phyloP scores from a whole-genome alignment of 495 filamentous ascomycete genomes.

The Copromyces sp. region DNA sequence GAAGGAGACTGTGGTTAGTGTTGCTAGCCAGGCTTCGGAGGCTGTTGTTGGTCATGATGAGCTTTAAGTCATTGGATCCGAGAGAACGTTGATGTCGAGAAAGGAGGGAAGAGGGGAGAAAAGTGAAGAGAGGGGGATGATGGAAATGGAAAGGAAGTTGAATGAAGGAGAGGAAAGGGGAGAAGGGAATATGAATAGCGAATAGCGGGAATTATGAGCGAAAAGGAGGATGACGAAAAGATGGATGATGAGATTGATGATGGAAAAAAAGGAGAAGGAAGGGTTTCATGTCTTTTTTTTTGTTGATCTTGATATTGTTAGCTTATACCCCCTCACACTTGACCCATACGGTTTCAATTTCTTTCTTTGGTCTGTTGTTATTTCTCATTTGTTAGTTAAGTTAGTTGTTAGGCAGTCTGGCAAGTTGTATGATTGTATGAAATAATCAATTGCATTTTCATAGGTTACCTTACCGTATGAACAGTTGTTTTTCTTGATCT shows the following conservation, averaged over 20 bases:
- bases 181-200: background rate
- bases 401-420: too few relatives aligned
- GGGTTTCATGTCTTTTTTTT: background rate
- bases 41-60: constrained; percentile 3
- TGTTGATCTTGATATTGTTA: background rate
- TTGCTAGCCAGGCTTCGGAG: constrained; percentile 12
- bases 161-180: background rate
- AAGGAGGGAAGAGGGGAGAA: background rate
- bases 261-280: background rate
- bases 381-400: background rate
- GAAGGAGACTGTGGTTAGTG: constrained; percentile 17
- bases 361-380: background rate
- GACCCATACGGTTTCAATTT: background rate
- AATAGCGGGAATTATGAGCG: background rate
- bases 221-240: background rate
- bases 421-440: background rate
- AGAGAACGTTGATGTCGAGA: background rate
- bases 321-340: background rate
- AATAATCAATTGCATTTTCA: background rate
- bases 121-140: background rate
- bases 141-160: too few relatives aligned
- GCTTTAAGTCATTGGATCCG: background rate
- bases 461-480: background rate
- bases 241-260: background rate
- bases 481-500: too few relatives aligned